Evolutionary conservation across 2,329 filamentous ascomycete genomes (phyloP).

Genomic region (Sclerotinia glacialis): DNA sequence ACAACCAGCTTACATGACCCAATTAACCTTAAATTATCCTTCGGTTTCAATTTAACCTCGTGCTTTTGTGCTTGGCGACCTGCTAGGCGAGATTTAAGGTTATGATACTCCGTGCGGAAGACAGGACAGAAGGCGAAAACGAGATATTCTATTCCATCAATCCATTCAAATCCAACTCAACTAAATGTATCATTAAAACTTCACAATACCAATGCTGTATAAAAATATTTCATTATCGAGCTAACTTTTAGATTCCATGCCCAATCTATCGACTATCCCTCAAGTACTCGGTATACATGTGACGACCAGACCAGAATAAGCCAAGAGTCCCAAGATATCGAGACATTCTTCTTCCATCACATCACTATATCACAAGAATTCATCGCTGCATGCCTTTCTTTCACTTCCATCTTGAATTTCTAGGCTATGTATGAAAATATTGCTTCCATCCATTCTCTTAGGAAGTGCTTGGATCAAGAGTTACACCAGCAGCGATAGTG

Average conservation of each 20-base stretch:
- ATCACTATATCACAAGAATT: constrained; percentile 4
- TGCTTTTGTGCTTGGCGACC: no score
- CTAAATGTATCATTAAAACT: not conserved
- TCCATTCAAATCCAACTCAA: not conserved
- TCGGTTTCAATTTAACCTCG: no score
- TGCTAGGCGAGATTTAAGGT: no score
- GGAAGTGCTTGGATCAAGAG: constrained; percentile 38
- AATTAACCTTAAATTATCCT: no score
- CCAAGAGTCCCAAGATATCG: constrained; percentile 3
- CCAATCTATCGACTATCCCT: constrained; percentile 34
- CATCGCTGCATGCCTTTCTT: not conserved
- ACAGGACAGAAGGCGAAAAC: not conserved
- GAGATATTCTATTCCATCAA: not conserved
- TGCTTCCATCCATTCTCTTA: constrained; percentile 21
- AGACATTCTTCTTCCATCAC: constrained; percentile 4
- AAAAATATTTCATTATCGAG: constrained; percentile 22
- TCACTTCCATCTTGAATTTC: not conserved
- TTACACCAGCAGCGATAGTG: constrained; percentile 47
- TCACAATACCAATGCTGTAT: not conserved
- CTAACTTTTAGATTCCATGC: constrained; percentile 30
- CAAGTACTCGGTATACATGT: constrained; percentile 25
- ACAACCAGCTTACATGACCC: no score
- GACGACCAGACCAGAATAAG: not conserved
- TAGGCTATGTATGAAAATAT: not conserved
- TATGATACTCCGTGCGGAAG: not conserved